Evolutionary conservation across 1,139 yeast species (phyloP).

Genomic region (Candida sp.): DNA sequence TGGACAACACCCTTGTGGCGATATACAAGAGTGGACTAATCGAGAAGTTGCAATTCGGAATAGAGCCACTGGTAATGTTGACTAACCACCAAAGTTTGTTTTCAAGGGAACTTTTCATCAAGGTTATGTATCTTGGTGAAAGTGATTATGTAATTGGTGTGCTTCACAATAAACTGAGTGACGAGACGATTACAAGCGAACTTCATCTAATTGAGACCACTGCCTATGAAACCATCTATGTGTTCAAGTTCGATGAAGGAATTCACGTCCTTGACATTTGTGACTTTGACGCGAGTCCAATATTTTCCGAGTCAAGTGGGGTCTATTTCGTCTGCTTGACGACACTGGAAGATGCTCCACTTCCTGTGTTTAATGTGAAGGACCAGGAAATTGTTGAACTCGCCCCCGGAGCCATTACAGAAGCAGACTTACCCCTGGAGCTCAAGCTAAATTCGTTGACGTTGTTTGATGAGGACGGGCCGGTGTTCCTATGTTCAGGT

Average conservation of each 20-base stretch:
- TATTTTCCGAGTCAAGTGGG: not conserved
- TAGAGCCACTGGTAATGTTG: not conserved
- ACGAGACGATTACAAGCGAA: not conserved
- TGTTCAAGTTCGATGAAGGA: conserved; percentile 4
- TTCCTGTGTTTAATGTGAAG: conserved; percentile 7
- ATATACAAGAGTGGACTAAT: conserved; percentile 1
- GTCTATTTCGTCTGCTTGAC: conserved; percentile 7
- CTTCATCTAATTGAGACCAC: conserved; percentile 7
- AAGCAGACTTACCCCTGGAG: not conserved
- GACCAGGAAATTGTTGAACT: not conserved
- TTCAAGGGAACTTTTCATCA: conserved; percentile 8
- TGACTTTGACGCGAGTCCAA: not conserved
- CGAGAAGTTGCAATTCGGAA: conserved; percentile 1
- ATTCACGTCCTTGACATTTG: conserved; percentile 10
- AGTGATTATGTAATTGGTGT: conserved; percentile 8
- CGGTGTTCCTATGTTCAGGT: conserved; percentile 3
- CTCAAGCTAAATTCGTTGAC: conserved; percentile 2
- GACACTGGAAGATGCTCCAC: not conserved
- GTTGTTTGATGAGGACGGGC: not conserved
- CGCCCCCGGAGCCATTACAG: not conserved
- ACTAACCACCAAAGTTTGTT: conserved; percentile 4
- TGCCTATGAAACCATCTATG: conserved; percentile 1
- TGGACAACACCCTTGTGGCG: not conserved
- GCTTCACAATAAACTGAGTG: conserved; percentile 3
- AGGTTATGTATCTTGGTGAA: conserved; percentile 5